phyloP scores from a whole-genome alignment of 352 stramenopile species.

The Blastocystis hominis region DNA sequence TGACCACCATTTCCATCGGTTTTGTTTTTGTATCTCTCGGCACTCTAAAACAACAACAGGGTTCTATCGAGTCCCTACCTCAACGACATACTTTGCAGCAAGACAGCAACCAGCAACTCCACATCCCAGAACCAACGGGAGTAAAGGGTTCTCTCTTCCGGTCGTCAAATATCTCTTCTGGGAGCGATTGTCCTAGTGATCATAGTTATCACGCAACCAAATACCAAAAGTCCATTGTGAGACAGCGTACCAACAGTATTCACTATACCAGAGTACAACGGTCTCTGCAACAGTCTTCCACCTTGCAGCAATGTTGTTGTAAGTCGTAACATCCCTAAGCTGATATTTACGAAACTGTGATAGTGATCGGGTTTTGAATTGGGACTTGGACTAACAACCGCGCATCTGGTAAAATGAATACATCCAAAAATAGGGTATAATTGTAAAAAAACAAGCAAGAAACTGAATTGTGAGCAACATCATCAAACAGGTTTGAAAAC shows the following conservation, averaged over 20 bases:
- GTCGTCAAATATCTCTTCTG: conserved; percentile 39
- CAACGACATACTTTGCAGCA: neutral
- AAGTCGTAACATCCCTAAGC: neutral
- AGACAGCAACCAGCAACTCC: conserved; percentile 29
- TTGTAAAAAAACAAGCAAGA: no score
- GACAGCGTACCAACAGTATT: neutral
- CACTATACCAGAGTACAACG: neutral
- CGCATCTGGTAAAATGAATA: no score
- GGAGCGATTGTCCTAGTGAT: neutral
- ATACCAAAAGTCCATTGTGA: neutral
- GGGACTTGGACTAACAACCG: no score
- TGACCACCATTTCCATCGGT: conserved; percentile 68
- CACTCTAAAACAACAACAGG: neutral
- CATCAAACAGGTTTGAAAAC: no score
- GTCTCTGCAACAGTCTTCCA: neutral
- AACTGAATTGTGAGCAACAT: no score
- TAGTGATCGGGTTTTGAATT: no score
- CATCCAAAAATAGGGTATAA: no score
- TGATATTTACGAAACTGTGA: no score
- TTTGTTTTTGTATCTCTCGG: conserved; percentile 64
- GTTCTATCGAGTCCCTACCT: neutral
- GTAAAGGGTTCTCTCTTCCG: conserved; percentile 15
- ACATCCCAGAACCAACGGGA: neutral
- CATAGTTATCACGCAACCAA: neutral
- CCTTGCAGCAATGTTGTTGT: neutral